phyloP scores from a whole-genome alignment of 192 early-diverging fungal species.

The Diversispora epigaea region DNA sequence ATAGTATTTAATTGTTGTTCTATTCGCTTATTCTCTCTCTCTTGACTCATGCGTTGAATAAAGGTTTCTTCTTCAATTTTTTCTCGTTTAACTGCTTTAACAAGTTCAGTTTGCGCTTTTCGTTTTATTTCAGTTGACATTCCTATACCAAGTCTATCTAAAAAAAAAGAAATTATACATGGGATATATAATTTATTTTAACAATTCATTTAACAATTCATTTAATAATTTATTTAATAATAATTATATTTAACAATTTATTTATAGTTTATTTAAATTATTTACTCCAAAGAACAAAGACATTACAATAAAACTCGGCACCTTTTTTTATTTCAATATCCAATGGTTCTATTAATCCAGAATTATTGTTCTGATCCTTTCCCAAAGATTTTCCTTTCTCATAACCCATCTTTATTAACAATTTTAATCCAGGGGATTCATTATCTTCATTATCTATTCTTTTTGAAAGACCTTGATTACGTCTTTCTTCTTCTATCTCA shows the following conservation, averaged over 20 bases:
- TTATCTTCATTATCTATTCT: constrained; percentile 40
- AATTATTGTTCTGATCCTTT: neutral
- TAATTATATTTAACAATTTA: no score
- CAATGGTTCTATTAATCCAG: constrained; percentile 19
- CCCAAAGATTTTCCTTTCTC: constrained; percentile 42
- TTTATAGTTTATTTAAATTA: neutral
- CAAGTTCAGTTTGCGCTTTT: constrained; percentile 21
- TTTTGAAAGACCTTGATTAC: constrained; percentile 45
- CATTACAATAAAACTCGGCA: neutral
- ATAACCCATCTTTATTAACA: constrained; percentile 50
- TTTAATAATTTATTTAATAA: no score
- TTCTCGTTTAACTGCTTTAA: constrained; percentile 26
- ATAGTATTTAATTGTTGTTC: constrained; percentile 31
- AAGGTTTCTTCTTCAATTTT: constrained; percentile 38
- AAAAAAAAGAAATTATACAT: no score
- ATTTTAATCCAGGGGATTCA: constrained; percentile 41
- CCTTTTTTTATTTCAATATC: constrained; percentile 26
- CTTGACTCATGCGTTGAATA: constrained; percentile 31
- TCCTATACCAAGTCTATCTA: constrained; percentile 43
- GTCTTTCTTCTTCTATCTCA: constrained; percentile 39
- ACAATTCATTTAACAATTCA: no score
- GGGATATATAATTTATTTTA: neutral
- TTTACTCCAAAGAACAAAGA: neutral
- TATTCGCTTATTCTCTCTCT: constrained; percentile 28
- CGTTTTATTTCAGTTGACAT: constrained; percentile 39